Evolutionary conservation across 2,329 filamentous ascomycete species (phyloP), one percentile per base, ranked within the genome.

Genomic region (Alternaria longipes): DNA sequence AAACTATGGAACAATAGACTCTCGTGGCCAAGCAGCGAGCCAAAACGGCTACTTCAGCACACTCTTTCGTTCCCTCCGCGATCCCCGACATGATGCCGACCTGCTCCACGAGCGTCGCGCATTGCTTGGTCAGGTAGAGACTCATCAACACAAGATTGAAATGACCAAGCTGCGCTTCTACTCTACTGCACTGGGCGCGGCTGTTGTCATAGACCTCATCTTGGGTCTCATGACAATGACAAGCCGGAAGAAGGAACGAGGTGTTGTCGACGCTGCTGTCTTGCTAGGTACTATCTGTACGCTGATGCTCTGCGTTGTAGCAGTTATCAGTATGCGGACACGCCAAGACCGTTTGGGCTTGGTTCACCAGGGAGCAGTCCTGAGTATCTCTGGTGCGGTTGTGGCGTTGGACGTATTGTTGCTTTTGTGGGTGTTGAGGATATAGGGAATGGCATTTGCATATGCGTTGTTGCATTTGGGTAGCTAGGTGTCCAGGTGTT

Each of bases 251-350:
- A 90, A 86, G 74, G 83, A 90, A 66, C 83, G 86, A 5, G 83
- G 88, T n/a, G 88, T 92, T 75, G 91, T 94, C 4, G 90, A 94
- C 69, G 87, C 86, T 0, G 91, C 89, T 8, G 90, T 91, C 2
- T 84, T 91, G 1, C 82, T 92, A 41, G 91, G 90, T 9, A 88
- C 90, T 16, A 84, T 91, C 32, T 83, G 86, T 30, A 91, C 89
- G 64, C 75, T 93, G 41, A 84, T 77, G 42, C 56, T 78, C 9
- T 70, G 73, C 34, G 51, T 71, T 42, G 66, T 76, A 32, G 75
- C 73, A 3, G 58, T 78, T 2, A 59, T 71, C 30, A 77, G 70
- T 61, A 75, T 79, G 74, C 65, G 66, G 59, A 75, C 70, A 3
- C 65, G 76, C 32, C 62, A 57, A 26, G 74, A 76, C 42, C 65